Evolutionary conservation across 345 rosid species (phyloP).

Genomic region (Aethionema arabicum): DNA sequence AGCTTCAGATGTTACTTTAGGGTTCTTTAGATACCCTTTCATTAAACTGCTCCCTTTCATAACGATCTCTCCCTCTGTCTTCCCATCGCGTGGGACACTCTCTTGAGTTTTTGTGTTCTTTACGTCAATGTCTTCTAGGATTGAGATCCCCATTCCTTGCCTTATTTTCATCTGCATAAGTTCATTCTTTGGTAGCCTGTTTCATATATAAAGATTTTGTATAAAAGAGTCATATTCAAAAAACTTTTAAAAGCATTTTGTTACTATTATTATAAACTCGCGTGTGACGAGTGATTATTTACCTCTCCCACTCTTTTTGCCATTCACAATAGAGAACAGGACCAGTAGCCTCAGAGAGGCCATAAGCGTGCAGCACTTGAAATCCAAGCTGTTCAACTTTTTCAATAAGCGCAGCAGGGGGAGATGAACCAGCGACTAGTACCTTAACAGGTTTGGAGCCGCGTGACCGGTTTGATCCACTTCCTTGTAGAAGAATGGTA

Average conservation of each 20-base stretch:
- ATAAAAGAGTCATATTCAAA: too few relatives aligned
- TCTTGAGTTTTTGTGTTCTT: constrained; percentile 49
- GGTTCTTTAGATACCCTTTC: constrained; percentile 56
- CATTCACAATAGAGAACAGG: constrained; percentile 74
- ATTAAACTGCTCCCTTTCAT: constrained; percentile 52
- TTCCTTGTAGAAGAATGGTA: constrained; percentile 43
- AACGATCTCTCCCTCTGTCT: constrained; percentile 59
- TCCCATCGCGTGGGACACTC: constrained; percentile 55
- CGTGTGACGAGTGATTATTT: too few relatives aligned
- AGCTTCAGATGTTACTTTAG: constrained; percentile 46
- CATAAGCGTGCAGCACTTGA: constrained; percentile 70
- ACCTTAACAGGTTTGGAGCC: constrained; percentile 47
- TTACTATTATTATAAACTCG: too few relatives aligned
- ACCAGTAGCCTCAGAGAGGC: constrained; percentile 75
- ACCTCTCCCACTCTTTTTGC: constrained; percentile 72
- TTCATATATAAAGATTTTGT: too few relatives aligned
- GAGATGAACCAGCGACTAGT: constrained; percentile 78
- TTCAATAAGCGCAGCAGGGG: constrained; percentile 53
- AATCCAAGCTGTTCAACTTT: constrained; percentile 58
- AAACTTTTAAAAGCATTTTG: too few relatives aligned
- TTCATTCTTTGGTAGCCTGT: constrained; percentile 32
- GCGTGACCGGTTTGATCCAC: constrained; percentile 15
- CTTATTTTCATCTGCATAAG: constrained; percentile 24
- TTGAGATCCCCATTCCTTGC: constrained; percentile 39
- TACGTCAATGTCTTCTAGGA: constrained; percentile 49